Base-by-base conservation (phyloP, 768 basidiomycete species). In the Kwoniella sp. region DNA sequence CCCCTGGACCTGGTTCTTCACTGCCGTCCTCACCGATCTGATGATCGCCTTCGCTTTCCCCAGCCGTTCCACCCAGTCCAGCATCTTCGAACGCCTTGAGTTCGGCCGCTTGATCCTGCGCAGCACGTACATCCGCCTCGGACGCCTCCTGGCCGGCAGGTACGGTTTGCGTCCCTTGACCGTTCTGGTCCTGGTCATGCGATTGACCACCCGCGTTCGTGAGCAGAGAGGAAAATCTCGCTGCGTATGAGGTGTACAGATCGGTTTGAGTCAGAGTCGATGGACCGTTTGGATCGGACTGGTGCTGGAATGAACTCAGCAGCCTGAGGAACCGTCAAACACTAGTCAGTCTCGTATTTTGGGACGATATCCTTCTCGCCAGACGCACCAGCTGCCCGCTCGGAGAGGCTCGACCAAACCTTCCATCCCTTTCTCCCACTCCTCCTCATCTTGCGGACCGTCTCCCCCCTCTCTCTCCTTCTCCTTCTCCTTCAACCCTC, bases 191-290 rank as follows among this genome's bases (percentile, higher is more conserved):
- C 10, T 12, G 29, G 3, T 33, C 29, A 3, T 46, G 47, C 17
- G 34, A 19, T 44, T 45, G 46, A 20, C 7, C 45, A 19, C 40
- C 57, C 5, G 45, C 50, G 36, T 34, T 31, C 0, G 47, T 46
- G 9, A 46, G 37, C 12, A 57, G 44, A n/a, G 54, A 40, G 2
- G 67, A 63, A 41, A 67, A 70, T 31, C 69, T 50, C n/a, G 61
- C 53, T 1, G 62, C 59, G 44, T 70, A 70, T 3, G 63, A 63
- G 11, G 69, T 53, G 45, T 70, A 70, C 17, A 70, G 53, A 14
- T 70, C 69, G 5, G 63, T 56, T 48, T 70, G 68, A 5, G 60
- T 49, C 3, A 43, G 22, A 28, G 46, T 45, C 6, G 45, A 32
- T n/a, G 57, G 42, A 10, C 51, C 33, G 19, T 44, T n/a, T 1